phyloP scores from a whole-genome alignment of 805 yeast species.

The Schwanniomyces occidentalis region DNA sequence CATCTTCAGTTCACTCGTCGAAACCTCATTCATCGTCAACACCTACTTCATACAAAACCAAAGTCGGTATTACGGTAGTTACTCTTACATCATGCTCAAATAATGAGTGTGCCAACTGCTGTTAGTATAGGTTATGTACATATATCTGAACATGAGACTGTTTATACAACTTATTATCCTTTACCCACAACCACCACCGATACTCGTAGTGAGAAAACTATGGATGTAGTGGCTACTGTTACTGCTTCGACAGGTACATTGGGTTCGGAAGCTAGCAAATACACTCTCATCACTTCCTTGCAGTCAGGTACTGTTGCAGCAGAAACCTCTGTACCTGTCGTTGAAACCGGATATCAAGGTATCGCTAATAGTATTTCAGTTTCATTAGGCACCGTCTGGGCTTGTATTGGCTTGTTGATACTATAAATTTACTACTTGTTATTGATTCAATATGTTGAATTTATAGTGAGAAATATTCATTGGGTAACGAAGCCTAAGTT shows the following conservation, averaged over 20 bases:
- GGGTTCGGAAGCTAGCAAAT: not conserved
- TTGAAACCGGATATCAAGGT: conserved; percentile 1
- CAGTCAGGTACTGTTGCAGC: not conserved
- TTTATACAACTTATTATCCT: conserved; percentile 42
- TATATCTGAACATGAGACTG: conserved; percentile 20
- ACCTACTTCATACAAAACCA: no score
- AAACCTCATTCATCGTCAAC: no score
- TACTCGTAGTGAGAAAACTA: not conserved
- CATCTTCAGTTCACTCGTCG: no score
- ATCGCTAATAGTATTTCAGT: no score
- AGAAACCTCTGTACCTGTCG: not conserved
- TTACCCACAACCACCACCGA: conserved; percentile 7
- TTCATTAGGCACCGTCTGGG: no score
- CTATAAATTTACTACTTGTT: no score
- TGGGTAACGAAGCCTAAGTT: conserved; percentile 31
- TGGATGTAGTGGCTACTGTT: not conserved
- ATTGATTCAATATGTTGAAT: no score
- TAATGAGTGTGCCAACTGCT: conserved; percentile 21
- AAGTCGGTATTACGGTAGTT: conserved; percentile 24
- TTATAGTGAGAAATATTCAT: conserved; percentile 38
- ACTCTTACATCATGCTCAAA: conserved; percentile 27
- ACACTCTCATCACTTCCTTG: not conserved
- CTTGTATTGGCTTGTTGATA: no score
- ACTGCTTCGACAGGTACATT: not conserved
- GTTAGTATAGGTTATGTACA: conserved; percentile 28